Base-by-base conservation (phyloP, 148 eudicot genomes). In the Cornus kousa region DNA sequence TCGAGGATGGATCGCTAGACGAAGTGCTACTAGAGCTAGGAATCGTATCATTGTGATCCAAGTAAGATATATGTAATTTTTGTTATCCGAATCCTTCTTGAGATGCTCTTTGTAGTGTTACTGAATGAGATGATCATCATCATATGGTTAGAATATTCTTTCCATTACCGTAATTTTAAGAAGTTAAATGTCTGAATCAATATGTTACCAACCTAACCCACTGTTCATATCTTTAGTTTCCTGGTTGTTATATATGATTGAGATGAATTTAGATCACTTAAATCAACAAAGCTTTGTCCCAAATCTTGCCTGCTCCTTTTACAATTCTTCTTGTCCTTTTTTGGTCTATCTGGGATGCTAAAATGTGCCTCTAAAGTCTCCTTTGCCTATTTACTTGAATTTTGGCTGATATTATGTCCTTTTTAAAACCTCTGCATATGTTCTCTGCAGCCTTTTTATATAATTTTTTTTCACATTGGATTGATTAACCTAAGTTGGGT, bases 1-100 rank as follows among this genome's bases (percentile, higher is more conserved):
- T 74, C 92, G 97, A 73, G 89, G 93, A 67, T 87, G 87, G 88
- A 77, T 86, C 28, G 86, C 84, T 55, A 83, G 93, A 82, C 66
- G 77, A 73, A 74, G 40, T 53, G 85, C 83, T 67, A 71, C 70
- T 20, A 86, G 75, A 83, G 78, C 82, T 70, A 82, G 70, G 71
- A 82, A 76, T 46, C 79, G 65, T 67, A 86, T 88, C 46, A 67
- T 77, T 66, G 22, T 85, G 57, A 87, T 94, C 78, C 81, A 72
- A 70, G 92, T 89, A 84, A 82, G 85, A 23, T 66, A 76, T 35
- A 65, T 32, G 10, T 46, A 17, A 28, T 39, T 43, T 4, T 28
- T 64, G 1, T 12, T 31, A 1, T 71, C 5, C 14, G 65, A 35
- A 5, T 79, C 20, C 64, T 70, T 46, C 65, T 31, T 9, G 9